Base-by-base conservation (phyloP, 371 early-diverging fungal genomes). In the Apophysomyces ossiformis region DNA sequence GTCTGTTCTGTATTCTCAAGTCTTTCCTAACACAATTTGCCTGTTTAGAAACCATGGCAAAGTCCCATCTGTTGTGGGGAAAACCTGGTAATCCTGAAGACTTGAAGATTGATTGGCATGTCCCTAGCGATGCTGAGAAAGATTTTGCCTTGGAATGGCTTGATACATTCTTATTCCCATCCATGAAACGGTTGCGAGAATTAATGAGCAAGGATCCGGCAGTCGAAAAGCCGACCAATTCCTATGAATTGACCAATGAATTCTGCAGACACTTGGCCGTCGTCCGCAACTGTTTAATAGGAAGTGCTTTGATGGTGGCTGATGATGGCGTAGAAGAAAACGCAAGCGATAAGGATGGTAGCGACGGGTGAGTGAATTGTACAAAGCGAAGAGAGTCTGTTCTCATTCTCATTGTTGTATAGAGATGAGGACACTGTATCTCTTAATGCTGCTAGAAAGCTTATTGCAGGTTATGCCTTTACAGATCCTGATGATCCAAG, bases 21-120 rank as follows among this genome's bases (percentile, higher is more conserved):
- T 13, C 62, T 11, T 12, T 9, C 60, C 43, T 64, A 32, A 16
- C 45, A 26, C 46, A 46, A 5, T n/a, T 43, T 11, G 32, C 32
- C 32, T 26, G 1, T 26, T 5, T 71, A 79, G 84, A 81, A 58
- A 83, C 79, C 70, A 83, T 82, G 69, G 67, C 74, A 11, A 76
- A 84, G 36, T 87, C 89, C n/a, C 90, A 93, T 67, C 70, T 84
- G 67, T 70, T 87, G 11, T 96, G 96, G 96, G 95, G 95, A 3
- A 71, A 84, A 35, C 77, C 85, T 3, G 77, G 78, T 0, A 77
- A 87, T 60, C 81, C 87, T 1, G 73, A 83, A 1, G 70, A 84
- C 50, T 67, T 93, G 13, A 59, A 76, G 12, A 66, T 93, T 16
- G 67, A 85, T 54, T 96, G 96, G 96, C 95, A 95, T 67, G 69